A percentile compares a stretch with the other conserved stretches of the same genome.
Conservation (phyloP, 1,139 yeast species). For the Ogataea hybrid region DNA sequence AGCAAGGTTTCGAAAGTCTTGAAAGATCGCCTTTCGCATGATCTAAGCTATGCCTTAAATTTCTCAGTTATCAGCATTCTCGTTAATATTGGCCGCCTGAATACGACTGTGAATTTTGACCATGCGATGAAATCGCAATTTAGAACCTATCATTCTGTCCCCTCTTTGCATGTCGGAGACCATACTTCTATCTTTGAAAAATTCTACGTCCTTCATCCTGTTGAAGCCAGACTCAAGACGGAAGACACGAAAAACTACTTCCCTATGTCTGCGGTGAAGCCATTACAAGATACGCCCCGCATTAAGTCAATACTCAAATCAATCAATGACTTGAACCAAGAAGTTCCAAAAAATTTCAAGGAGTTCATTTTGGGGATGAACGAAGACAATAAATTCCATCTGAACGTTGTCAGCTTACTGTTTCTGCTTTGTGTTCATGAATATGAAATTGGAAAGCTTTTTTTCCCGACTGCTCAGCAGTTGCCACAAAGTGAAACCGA, state of each 20-base stretch:
- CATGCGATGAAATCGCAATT: constrained; percentile 96
- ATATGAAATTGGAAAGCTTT: constrained; percentile 29
- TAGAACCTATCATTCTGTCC: constrained; percentile 90
- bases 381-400: constrained; percentile 21
- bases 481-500: constrained; percentile 9
- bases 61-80: constrained; percentile 52
- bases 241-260: constrained; percentile 27
- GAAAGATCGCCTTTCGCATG: constrained; percentile 75
- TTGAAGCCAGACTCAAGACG: constrained; percentile 14
- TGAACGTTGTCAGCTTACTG: constrained; percentile 62
- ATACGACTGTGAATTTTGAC: constrained; percentile 91
- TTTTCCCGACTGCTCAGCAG: constrained; percentile 24
- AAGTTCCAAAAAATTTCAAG: constrained; percentile 27
- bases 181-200: constrained; percentile 33
- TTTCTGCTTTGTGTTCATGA: constrained; percentile 71
- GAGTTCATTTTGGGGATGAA: constrained; percentile 25
- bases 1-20: constrained; percentile 81
- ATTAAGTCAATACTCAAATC: constrained; percentile 87
- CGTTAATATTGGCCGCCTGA: constrained; percentile 91
- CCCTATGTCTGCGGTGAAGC: constrained; percentile 44
- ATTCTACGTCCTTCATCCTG: constrained; percentile 24
- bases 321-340: constrained; percentile 35
- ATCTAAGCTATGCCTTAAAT: constrained; percentile 33
- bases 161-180: constrained; percentile 75
- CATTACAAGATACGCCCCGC: constrained; percentile 92